Evolutionary conservation across 2,329 filamentous ascomycete genomes (phyloP), one percentile per base, ranked within the genome.

Genomic region (Biscogniauxia sp.): DNA sequence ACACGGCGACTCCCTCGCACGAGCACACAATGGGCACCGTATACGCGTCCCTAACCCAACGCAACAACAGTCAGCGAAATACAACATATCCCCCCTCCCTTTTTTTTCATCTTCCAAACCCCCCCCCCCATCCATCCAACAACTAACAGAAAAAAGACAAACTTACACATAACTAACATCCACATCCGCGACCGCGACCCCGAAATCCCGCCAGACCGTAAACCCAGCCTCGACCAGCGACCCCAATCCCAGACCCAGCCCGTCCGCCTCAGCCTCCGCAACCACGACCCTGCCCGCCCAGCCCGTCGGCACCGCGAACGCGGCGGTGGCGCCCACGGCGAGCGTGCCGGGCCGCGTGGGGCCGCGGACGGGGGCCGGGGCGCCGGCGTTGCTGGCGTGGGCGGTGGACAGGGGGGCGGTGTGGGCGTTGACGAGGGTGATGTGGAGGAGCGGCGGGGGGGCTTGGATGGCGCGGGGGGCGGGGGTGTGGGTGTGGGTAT

Each of bases 161-260:
- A 45, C 64, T 62, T 54, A 66, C 59, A 71, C 68, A 37, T 61
- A 65, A 3, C 66, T 69, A 13, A 70, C 61, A 54, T 71, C 65
- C 5, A 70, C 60, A 15, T 63, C 64, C 4, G 61, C 60, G 2
- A 61, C 52, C 23, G 59, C 60, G 13, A 53, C 32, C 5, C 52
- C 55, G 28, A 41, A 61, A 1, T 23, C n/a, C 28, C 2, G 23
- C 23, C 23, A 23, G 23, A 23, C 23, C 23, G 23, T 23, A 5
- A 23, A 23, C 23, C 23, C 23, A 5, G 23, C 23, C 23, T 23
- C 23, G 23, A 23, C 23, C 2, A 23, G 23, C 2, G 23, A 23
- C 23, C 23, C 23, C 23, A 23, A n/a, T n/a, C n/a, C n/a, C n/a
- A n/a, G n/a, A n/a, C n/a, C n/a, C n/a, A n/a, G n/a, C n/a, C n/a